Conservation (phyloP, 2,329 filamentous ascomycete genomes). For the Teratosphaeria zuluensis region DNA sequence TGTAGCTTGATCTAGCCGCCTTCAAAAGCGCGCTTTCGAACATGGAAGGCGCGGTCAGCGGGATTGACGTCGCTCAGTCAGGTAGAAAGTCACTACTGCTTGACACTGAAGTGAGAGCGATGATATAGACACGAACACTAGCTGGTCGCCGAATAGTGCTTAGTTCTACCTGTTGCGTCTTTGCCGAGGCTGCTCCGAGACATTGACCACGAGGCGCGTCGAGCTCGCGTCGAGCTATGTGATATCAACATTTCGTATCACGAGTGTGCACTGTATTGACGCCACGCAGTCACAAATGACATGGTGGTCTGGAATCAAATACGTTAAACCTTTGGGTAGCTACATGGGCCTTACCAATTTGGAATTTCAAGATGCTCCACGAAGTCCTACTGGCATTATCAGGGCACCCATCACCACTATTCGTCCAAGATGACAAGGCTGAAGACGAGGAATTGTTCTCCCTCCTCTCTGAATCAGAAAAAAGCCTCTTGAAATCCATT, state of each 20-base stretch:
- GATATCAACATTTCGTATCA: not conserved
- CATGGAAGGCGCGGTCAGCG: not conserved
- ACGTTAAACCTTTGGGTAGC: not conserved
- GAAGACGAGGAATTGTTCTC: constrained; percentile 24
- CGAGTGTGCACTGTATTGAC: not conserved
- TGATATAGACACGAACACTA: too few species aligned
- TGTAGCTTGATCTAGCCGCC: not conserved
- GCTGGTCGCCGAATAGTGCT: not conserved
- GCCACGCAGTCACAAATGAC: not conserved
- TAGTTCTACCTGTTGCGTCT: not conserved
- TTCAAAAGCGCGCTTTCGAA: not conserved
- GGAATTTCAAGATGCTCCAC: constrained; percentile 64
- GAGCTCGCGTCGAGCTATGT: not conserved
- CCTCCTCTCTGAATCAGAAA: constrained; percentile 65
- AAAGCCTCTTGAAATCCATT: constrained; percentile 67
- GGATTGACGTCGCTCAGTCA: too few species aligned
- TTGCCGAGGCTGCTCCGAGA: not conserved
- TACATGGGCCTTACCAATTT: not conserved
- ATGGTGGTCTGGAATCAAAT: not conserved
- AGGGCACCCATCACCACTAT: constrained; percentile 82
- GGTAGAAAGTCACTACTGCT: too few species aligned
- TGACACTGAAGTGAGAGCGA: too few species aligned
- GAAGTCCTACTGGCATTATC: constrained; percentile 95
- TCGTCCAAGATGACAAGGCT: constrained; percentile 40
- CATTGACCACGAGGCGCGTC: not conserved